phyloP scores from a whole-genome alignment of 305 asterid species.

The Rubia tinctorum region DNA sequence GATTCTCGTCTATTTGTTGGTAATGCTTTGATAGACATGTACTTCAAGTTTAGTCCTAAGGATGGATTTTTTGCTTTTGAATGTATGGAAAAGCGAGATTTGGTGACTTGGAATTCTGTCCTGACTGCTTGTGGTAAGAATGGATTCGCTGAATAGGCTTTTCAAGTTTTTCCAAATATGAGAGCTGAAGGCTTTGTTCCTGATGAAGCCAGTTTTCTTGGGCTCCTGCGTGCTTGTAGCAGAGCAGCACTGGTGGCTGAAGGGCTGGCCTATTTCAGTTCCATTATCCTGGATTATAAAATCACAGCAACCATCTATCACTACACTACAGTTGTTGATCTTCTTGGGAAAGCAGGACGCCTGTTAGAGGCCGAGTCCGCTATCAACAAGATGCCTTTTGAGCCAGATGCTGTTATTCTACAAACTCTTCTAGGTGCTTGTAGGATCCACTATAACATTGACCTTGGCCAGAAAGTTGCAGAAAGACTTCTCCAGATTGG shows the following conservation, averaged over 20 bases:
- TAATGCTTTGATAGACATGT: constrained; percentile 22
- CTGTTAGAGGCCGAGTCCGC: constrained; percentile 22
- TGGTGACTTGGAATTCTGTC: constrained; percentile 28
- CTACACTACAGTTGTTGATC: constrained; percentile 23
- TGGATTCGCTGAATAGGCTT: constrained; percentile 23
- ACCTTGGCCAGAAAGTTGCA: constrained; percentile 19
- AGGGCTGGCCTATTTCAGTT: constrained; percentile 24
- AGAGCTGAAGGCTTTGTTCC: constrained; percentile 17
- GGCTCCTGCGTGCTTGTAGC: constrained; percentile 23
- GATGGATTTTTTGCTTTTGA: constrained; percentile 17
- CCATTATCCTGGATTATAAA: constrained; percentile 11
- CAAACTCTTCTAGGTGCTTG: constrained; percentile 23
- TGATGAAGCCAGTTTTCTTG: constrained; percentile 22
- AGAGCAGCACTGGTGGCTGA: constrained; percentile 23
- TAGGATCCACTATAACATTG: constrained; percentile 14
- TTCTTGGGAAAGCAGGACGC: constrained; percentile 26
- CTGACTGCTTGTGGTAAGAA: constrained; percentile 22
- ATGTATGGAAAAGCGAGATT: constrained; percentile 16
- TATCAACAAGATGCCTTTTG: constrained; percentile 23
- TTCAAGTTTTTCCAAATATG: constrained; percentile 17
- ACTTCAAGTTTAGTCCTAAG: constrained; percentile 21
- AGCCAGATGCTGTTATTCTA: constrained; percentile 22
- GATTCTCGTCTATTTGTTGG: constrained; percentile 13
- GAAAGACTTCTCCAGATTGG: constrained; percentile 22
- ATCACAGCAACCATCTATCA: constrained; percentile 17